phyloP scores from a whole-genome alignment of 768 basidiomycete genomes.

The Suillus ampliporus region DNA sequence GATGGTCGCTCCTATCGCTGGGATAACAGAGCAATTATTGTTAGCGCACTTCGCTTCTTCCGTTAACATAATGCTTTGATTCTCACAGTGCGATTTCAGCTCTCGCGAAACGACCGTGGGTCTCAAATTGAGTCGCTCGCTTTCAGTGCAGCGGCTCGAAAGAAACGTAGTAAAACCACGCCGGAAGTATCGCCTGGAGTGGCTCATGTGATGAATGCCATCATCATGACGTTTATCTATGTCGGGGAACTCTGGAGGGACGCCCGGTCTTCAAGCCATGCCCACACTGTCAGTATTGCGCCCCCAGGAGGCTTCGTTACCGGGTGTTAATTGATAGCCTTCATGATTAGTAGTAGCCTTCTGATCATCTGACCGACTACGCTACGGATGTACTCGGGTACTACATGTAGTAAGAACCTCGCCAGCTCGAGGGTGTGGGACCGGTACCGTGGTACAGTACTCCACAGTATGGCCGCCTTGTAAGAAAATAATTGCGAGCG shows the following conservation, averaged over 20 bases:
- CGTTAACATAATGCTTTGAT: background rate
- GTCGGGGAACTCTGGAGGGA: constrained; percentile 13
- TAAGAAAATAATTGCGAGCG: too few relatives aligned
- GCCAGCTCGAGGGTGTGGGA: too few relatives aligned
- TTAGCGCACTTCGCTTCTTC: background rate
- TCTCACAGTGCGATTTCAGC: background rate
- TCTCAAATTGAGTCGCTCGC: constrained; percentile 24
- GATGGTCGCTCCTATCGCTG: constrained; percentile 7
- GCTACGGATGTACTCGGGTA: background rate
- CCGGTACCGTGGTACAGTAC: too few relatives aligned
- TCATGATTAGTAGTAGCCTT: too few relatives aligned
- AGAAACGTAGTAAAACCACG: constrained; percentile 8
- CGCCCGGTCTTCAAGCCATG: background rate
- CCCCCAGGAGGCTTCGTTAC: too few relatives aligned
- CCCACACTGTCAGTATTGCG: too few relatives aligned
- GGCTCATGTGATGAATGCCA: constrained; percentile 13
- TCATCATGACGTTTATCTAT: constrained; percentile 21
- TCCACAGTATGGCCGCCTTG: too few relatives aligned
- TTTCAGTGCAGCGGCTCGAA: constrained; percentile 16
- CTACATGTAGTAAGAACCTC: background rate
- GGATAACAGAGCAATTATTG: background rate
- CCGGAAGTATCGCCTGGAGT: constrained; percentile 14
- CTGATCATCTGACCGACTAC: too few relatives aligned
- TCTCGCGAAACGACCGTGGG: constrained; percentile 23
- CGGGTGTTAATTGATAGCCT: too few relatives aligned